These are phyloP conservation scores for Paramecium caudatum DNA, from an alignment of 73 alveolate species.

Conservation along the genomic window DNA sequence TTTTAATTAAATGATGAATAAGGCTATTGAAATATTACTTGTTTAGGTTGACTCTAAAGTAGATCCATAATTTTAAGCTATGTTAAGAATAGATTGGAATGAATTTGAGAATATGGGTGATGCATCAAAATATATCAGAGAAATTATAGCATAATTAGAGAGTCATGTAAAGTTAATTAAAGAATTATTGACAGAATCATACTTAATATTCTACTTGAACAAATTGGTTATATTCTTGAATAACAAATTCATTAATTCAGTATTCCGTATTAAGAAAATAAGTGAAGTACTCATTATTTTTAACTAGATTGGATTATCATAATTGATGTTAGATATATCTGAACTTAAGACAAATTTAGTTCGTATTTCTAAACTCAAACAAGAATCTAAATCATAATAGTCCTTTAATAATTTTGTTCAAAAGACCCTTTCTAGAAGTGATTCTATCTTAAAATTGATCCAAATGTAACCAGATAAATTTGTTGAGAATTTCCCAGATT, in stretches of 20 bases:
- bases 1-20: constrained; percentile 59
- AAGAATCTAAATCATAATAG: constrained; percentile 46
- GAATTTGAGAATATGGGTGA: constrained; percentile 50
- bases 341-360: constrained; percentile 62
- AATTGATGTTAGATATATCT: constrained; percentile 67
- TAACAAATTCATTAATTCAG: constrained; percentile 69
- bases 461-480: constrained; percentile 43
- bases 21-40: constrained; percentile 3
- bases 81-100: constrained; percentile 69
- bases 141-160: background rate
- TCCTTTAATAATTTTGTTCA: constrained; percentile 52
- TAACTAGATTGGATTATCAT: constrained; percentile 53
- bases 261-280: constrained; percentile 50
- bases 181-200: constrained; percentile 54
- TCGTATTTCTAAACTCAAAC: constrained; percentile 32
- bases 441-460: constrained; percentile 31
- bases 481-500: constrained; percentile 50
- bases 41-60: constrained; percentile 39
- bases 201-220: constrained; percentile 66
- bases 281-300: constrained; percentile 47
- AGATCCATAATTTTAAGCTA: constrained; percentile 23
- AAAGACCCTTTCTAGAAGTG: constrained; percentile 30
- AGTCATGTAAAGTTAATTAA: constrained; percentile 44
- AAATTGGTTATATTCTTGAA: constrained; percentile 60
- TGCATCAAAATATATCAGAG: constrained; percentile 55